Percentiles rank a stretch among this genome's conserved stretches.
These are phyloP conservation scores for Penicillium alfredii DNA, from an alignment of 495 filamentous ascomycete genomes.

Conservation along the genomic window DNA sequence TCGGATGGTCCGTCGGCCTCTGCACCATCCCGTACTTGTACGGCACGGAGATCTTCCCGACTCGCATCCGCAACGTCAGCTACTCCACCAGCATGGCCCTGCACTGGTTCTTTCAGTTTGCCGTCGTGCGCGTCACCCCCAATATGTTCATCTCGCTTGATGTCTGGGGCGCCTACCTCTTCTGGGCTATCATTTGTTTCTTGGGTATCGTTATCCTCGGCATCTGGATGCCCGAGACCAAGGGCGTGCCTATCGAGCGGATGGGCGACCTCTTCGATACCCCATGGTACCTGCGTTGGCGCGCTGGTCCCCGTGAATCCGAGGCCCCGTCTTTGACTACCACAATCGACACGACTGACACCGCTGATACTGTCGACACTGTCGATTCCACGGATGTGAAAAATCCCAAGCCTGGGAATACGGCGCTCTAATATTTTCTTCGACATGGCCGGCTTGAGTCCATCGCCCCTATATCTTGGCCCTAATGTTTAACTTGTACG, in stretches of 20 bases:
- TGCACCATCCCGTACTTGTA: constrained; percentile 46
- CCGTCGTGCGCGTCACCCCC: constrained; percentile 42
- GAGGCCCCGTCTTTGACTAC: too few relatives aligned
- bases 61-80: constrained; percentile 38
- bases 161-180: constrained; percentile 43
- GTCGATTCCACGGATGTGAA: too few relatives aligned
- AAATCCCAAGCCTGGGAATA: too few relatives aligned
- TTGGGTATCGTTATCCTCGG: constrained; percentile 38
- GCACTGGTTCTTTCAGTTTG: constrained; percentile 47
- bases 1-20: constrained; percentile 47
- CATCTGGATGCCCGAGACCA: constrained; percentile 45
- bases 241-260: constrained; percentile 37
- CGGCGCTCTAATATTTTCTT: too few relatives aligned
- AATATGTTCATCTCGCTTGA: constrained; percentile 41
- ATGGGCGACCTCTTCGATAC: constrained; percentile 43
- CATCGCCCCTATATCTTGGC: too few relatives aligned
- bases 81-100: constrained; percentile 41
- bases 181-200: constrained; percentile 39
- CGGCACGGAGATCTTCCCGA: constrained; percentile 45
- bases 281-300: constrained; percentile 42
- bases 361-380: too few relatives aligned
- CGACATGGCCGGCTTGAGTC: too few relatives aligned
- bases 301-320: constrained; percentile 15
- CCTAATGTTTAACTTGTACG: too few relatives aligned
- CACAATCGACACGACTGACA: too few relatives aligned